Evolutionary conservation across 2,329 filamentous ascomycete species (phyloP), one percentile per base, ranked within the genome.

Genomic region (Pyrenophora teres): DNA sequence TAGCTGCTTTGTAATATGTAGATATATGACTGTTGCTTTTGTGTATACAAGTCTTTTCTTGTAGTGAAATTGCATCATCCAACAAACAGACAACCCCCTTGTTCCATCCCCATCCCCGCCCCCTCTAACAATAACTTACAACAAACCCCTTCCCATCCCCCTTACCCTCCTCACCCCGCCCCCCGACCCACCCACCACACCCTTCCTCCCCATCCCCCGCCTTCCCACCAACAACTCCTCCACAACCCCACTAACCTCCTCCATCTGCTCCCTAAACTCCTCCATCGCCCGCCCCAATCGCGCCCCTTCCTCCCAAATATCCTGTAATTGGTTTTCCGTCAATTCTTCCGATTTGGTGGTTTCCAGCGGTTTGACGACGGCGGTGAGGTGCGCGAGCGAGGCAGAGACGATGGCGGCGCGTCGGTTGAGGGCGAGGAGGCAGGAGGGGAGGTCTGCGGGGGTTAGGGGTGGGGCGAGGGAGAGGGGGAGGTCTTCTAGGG

Each of bases 191-290:
- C 15, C 15, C 15, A 6, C 18, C 18, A 25, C 8, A 4, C 3
- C 33, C 33, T 2, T 9, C 15, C 33, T 18, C 15, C 15, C 2
- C 33, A 3, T 8, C 15, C 15, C 6, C 15, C 15, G 9, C 6
- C 15, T 18, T 3, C 33, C 6, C 15, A 36, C 15, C 15, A 40
- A 19, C 25, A 46, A 10, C 7, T 46, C 44, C n/a, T 40, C 35
- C n/a, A 46, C 9, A 16, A 46, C 60, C 60, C 51, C 57, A 60
- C 32, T 36, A 13, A 48, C 39, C 12, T 48, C 46, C 12, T 42
- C 46, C 32, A 48, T 41, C 15, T 41, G 46, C 23, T 41, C 46
- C 3, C 21, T 42, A 30, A 50, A 43, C 40, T 44, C 46, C 10
- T 44, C 40, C 46, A 50, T 44, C 1, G 46, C 35, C 25, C 38